A percentile compares a stretch with the other conserved stretches of the same genome.
These are phyloP conservation scores for Aspergillus coremiiformis DNA, from an alignment of 495 filamentous ascomycete genomes.

Conservation along the genomic window DNA sequence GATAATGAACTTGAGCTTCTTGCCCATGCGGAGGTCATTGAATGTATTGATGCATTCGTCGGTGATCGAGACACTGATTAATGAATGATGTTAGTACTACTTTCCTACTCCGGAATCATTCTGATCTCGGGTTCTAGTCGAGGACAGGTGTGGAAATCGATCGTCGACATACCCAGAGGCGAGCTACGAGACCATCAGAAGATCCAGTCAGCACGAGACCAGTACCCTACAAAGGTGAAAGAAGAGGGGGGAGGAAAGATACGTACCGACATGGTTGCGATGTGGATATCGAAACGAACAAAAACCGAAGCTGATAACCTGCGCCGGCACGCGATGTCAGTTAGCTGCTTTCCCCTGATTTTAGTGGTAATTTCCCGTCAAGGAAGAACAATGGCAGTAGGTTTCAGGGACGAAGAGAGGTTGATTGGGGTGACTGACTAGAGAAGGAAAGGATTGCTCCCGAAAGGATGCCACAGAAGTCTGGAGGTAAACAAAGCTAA, in stretches of 20 bases:
- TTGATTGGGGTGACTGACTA: constrained; percentile 5
- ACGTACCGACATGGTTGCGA: constrained; percentile 38
- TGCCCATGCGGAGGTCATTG: constrained; percentile 86
- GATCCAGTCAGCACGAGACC: constrained; percentile 12
- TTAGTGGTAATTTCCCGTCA: not conserved
- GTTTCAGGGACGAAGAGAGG: not conserved
- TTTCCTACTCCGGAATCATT: not conserved
- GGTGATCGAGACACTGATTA: constrained; percentile 62
- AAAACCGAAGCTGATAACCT: constrained; percentile 24
- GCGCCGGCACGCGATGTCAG: constrained; percentile 29
- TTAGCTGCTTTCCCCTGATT: constrained; percentile 11
- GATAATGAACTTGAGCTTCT: constrained; percentile 85
- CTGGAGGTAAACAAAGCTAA: not conserved
- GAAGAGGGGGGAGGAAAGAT: constrained; percentile 3
- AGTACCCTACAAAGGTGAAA: not conserved
- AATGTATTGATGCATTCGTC: constrained; percentile 75
- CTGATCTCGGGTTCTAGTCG: not conserved
- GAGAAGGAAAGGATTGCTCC: not conserved
- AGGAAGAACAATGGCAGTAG: not conserved
- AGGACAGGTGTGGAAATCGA: constrained; percentile 3
- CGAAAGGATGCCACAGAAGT: not conserved
- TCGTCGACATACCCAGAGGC: constrained; percentile 37
- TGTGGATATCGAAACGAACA: constrained; percentile 18
- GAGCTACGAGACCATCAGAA: constrained; percentile 24
- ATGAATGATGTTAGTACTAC: constrained; percentile 17